These are phyloP conservation scores for Amanita thiersii DNA, from an alignment of 768 basidiomycete species.

Conservation along the genomic window DNA sequence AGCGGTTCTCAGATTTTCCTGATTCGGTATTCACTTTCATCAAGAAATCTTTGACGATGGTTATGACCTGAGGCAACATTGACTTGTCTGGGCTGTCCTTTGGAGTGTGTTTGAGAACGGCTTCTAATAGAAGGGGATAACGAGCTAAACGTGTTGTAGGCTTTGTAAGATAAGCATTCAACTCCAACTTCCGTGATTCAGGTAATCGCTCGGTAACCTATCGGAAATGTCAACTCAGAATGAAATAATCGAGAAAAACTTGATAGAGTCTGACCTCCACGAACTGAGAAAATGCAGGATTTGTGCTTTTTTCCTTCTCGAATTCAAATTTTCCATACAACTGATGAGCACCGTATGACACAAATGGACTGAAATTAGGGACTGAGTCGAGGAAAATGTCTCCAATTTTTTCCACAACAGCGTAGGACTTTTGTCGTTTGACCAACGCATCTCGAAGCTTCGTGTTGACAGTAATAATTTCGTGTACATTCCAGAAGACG, in stretches of 20 bases:
- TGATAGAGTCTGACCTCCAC: constrained; percentile 84
- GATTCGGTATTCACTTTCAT: constrained; percentile 87
- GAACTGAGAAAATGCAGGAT: constrained; percentile 88
- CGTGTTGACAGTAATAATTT: constrained; percentile 88
- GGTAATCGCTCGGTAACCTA: constrained; percentile 88
- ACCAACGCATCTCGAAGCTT: constrained; percentile 88
- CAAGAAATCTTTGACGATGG: constrained; percentile 74
- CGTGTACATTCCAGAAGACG: constrained; percentile 97
- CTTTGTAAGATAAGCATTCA: constrained; percentile 97
- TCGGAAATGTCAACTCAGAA: not conserved
- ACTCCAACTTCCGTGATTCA: constrained; percentile 91
- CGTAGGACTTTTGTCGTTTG: constrained; percentile 92
- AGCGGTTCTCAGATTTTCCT: constrained; percentile 92
- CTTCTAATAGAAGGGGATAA: constrained; percentile 89
- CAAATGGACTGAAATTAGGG: constrained; percentile 86
- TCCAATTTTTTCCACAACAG: constrained; percentile 86
- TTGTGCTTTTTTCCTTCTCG: constrained; percentile 94
- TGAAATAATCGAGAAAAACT: not conserved
- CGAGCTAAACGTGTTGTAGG: constrained; percentile 97
- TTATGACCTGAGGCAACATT: constrained; percentile 67
- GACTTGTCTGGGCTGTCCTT: constrained; percentile 86
- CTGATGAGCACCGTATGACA: constrained; percentile 93
- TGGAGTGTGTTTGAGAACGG: constrained; percentile 85
- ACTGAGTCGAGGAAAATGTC: constrained; percentile 86
- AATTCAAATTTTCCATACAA: constrained; percentile 98